Evolutionary conservation across 352 stramenopile species (phyloP), one percentile per base, ranked within the genome.

Genomic region (Thalassiosira exigua): DNA sequence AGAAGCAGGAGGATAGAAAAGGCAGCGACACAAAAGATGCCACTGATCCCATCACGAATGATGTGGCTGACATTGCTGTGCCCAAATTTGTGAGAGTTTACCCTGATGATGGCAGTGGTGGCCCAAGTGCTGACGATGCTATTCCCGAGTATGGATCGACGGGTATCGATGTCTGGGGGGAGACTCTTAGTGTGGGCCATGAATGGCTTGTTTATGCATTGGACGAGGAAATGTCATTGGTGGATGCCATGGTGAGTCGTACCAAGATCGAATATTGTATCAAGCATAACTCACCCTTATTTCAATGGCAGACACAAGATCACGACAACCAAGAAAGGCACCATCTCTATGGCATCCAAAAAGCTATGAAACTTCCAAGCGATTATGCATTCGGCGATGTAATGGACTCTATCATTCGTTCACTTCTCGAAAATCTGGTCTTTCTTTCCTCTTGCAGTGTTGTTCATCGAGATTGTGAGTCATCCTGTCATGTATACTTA

Each of bases 141-240:
- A 75, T 66, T 52, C 4, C 54, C 32, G 62, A 67, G 30, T 67
- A 70, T 44, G 66, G 65, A 19, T 26, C 11, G 22, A 36, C 54
- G 21, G 66, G 69, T 39, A 14, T 61, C 32, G 73, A 81, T 44
- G 58, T 82, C 21, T 82, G 74, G 74, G 59, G 67, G 3, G 60
- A 76, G 39, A 29, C 24, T 41, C 32, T 71, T 22, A 62, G 69
- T 48, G 41, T 68, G 33, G 52, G 73, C 12, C 36, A 69, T 51
- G 77, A 86, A 61, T 91, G 87, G 84, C 81, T 91, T 74, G 26
- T 88, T 3, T 90, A 88, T 69, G 71, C 77, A 41, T 36, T 17
- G 44, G 39, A 26, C 33, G n/a, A 75, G 24, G 77, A 81, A 21
- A 32, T 72, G 7, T 70, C 78, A 27, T 58, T 91, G 11, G 30